A percentile compares a stretch with the other conserved stretches of the same genome.
Evolutionary conservation across 371 early-diverging fungal genomes (phyloP).

Genomic region (Rhizopus microsporus): DNA sequence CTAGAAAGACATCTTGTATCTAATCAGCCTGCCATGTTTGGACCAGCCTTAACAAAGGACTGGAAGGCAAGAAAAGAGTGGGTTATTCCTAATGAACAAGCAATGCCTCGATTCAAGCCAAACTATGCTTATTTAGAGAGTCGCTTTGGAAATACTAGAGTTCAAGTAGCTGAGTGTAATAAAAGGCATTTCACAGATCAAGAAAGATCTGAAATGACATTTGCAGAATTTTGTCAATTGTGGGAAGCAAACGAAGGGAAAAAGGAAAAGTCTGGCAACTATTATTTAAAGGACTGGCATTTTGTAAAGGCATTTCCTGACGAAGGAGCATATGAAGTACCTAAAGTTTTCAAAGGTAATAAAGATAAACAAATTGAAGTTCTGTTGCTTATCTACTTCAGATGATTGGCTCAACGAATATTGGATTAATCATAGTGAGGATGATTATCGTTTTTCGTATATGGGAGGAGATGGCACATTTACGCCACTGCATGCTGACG

Average conservation of each 20-base stretch:
- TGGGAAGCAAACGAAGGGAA: constrained; percentile 38
- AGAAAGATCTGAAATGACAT: constrained; percentile 53
- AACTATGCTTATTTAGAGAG: constrained; percentile 36
- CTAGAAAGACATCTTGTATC: constrained; percentile 52
- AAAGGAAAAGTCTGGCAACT: constrained; percentile 19
- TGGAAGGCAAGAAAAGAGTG: constrained; percentile 69
- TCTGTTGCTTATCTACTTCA: constrained; percentile 7
- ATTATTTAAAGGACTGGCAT: constrained; percentile 78
- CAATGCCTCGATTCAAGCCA: constrained; percentile 30
- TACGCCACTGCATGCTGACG: constrained; percentile 81
- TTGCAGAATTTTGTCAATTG: constrained; percentile 52
- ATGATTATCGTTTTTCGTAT: constrained; percentile 76
- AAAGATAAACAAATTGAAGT: neutral
- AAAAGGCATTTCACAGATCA: constrained; percentile 64
- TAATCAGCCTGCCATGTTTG: constrained; percentile 66
- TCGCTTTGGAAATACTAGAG: constrained; percentile 40
- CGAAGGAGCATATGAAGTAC: constrained; percentile 49
- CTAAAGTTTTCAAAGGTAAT: constrained; percentile 56
- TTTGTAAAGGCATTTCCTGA: constrained; percentile 55
- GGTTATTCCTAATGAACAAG: constrained; percentile 37
- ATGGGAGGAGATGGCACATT: constrained; percentile 72
- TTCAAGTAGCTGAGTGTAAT: constrained; percentile 62
- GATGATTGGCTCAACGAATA: constrained; percentile 81
- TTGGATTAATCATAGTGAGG: constrained; percentile 53
- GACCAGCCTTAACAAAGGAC: constrained; percentile 48